Conservation (phyloP, 345 rosid genomes). For the Clarkia xantiana region DNA sequence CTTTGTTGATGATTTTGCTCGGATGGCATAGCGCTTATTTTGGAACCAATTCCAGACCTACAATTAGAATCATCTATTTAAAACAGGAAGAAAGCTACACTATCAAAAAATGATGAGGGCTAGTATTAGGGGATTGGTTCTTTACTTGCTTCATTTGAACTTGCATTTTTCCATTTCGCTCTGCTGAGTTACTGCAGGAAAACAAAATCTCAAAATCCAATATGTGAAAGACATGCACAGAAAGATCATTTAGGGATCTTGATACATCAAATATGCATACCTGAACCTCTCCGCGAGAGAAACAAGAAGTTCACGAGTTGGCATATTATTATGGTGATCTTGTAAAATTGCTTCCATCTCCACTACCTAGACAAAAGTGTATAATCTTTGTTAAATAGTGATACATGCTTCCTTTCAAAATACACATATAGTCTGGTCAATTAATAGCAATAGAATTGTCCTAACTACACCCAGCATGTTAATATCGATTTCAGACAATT, state of each 20-base stretch:
- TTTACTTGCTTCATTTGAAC: slow-evolving; percentile 96
- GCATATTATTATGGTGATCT: slow-evolving; percentile 68
- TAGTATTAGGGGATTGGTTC: slow-evolving; percentile 2
- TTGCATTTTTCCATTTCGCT: slow-evolving; percentile 63
- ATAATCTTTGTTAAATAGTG: too few species aligned
- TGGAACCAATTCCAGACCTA: slow-evolving; percentile 99
- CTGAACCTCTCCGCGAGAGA: slow-evolving; percentile 86
- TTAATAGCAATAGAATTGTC: too few species aligned
- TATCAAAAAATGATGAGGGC: neutral
- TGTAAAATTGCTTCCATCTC: slow-evolving; percentile 91
- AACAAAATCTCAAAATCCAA: slow-evolving; percentile 4
- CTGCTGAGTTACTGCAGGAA: slow-evolving; percentile 44
- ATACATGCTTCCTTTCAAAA: too few species aligned
- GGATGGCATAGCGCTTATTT: slow-evolving; percentile 83
- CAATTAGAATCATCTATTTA: slow-evolving; percentile 3
- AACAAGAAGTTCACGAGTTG: slow-evolving; percentile 55
- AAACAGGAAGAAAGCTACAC: slow-evolving; percentile 5
- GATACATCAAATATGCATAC: slow-evolving; percentile 15
- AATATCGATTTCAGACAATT: too few species aligned
- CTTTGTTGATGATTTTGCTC: slow-evolving; percentile 71
- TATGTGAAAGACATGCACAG: neutral
- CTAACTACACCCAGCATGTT: too few species aligned
- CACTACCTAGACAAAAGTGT: slow-evolving; percentile 34
- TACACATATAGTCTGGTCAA: too few species aligned
- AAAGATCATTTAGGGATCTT: too few species aligned